Evolutionary conservation across 2,329 filamentous ascomycete species (phyloP).

Genomic region (Beauveria varroae): DNA sequence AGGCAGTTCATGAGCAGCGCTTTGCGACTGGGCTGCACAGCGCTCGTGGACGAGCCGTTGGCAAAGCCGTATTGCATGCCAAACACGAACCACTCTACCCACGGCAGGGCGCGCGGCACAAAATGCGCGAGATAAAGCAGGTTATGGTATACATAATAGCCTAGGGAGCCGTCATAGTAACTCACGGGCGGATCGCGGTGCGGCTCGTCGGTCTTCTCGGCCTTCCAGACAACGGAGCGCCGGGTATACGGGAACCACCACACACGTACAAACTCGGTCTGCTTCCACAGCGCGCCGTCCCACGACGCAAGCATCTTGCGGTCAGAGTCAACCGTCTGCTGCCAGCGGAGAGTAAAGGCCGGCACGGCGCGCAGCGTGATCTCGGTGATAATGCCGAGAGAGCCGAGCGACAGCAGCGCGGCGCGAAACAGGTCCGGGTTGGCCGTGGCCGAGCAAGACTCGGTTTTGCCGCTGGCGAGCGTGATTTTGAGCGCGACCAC

Average conservation of each 20-base stretch:
- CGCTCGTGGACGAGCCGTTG: constrained; percentile 59
- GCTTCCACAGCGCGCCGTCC: constrained; percentile 69
- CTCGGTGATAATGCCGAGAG: constrained; percentile 84
- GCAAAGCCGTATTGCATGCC: constrained; percentile 95
- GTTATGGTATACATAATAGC: constrained; percentile 88
- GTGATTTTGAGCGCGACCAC: constrained; percentile 71
- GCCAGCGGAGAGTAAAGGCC: constrained; percentile 79
- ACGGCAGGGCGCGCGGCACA: constrained; percentile 71
- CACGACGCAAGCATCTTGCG: constrained; percentile 62
- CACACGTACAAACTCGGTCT: constrained; percentile 81
- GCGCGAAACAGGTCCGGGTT: constrained; percentile 81
- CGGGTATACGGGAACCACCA: constrained; percentile 98
- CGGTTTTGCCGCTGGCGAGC: constrained; percentile 68
- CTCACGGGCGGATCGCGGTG: constrained; percentile 51
- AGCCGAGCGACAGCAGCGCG: constrained; percentile 78
- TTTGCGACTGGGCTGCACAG: constrained; percentile 69
- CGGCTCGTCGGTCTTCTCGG: constrained; percentile 64
- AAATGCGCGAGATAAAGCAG: constrained; percentile 74
- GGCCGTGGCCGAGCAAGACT: constrained; percentile 60
- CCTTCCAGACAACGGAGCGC: constrained; percentile 81
- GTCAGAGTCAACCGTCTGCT: constrained; percentile 69
- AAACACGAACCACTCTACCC: constrained; percentile 94
- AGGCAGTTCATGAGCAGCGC: constrained; percentile 94
- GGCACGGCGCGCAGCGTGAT: constrained; percentile 77
- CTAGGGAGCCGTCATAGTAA: constrained; percentile 76